A percentile compares a stretch with the other conserved stretches of the same genome.
Conservation (phyloP, 2,329 filamentous ascomycete species). For the Pestalotiopsis sp. region DNA sequence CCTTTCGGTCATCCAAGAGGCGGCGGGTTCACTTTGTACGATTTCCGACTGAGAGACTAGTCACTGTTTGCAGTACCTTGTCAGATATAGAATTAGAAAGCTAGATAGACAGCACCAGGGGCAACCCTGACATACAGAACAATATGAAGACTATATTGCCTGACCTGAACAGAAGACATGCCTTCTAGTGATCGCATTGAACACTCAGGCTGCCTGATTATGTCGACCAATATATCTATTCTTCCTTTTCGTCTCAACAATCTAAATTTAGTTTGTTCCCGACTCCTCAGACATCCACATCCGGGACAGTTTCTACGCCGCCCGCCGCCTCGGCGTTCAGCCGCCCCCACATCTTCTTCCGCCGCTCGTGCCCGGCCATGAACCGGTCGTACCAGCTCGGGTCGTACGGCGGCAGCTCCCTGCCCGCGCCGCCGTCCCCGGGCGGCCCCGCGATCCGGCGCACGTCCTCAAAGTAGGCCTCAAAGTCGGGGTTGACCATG, state of each 20-base stretch:
- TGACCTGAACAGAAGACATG: background rate
- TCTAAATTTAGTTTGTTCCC: background rate
- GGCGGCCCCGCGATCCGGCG: slow-evolving; percentile 49
- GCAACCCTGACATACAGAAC: background rate
- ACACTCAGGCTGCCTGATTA: background rate
- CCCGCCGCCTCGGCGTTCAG: slow-evolving; percentile 42
- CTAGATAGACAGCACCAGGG: background rate
- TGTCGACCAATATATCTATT: background rate
- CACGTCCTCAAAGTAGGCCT: slow-evolving; percentile 64
- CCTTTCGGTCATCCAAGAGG: background rate
- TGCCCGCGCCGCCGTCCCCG: slow-evolving; percentile 42
- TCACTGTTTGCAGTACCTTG: background rate
- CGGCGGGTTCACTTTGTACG: background rate
- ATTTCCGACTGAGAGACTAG: background rate
- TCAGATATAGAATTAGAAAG: background rate
- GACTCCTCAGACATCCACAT: background rate
- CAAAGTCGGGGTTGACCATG: slow-evolving; percentile 62
- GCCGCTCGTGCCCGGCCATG: slow-evolving; percentile 54
- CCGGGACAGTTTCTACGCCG: background rate
- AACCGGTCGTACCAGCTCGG: slow-evolving; percentile 52
- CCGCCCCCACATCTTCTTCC: slow-evolving; percentile 61
- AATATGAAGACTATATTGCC: background rate
- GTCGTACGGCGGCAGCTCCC: slow-evolving; percentile 46
- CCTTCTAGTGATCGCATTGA: background rate
- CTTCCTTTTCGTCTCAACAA: background rate